Percentiles rank a stretch among this genome's conserved stretches.
Conservation (phyloP, 495 filamentous ascomycete genomes). For the Cercophora newfieldiana region DNA sequence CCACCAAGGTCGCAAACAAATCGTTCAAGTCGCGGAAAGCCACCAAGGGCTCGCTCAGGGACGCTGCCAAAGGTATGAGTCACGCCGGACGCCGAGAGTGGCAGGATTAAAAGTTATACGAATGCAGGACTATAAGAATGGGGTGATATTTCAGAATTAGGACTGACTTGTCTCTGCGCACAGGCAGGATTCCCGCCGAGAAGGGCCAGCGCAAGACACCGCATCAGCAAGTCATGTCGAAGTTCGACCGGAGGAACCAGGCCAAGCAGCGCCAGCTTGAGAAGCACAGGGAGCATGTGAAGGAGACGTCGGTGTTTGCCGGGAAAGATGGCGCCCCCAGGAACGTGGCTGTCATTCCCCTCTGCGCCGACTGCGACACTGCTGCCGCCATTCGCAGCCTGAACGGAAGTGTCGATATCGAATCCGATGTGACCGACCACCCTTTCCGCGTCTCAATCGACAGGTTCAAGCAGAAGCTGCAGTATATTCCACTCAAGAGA, state of each 20-base stretch:
- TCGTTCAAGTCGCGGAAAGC: constrained; percentile 87
- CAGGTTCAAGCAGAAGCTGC: constrained; percentile 87
- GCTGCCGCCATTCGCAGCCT: constrained; percentile 65
- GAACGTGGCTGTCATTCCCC: constrained; percentile 86
- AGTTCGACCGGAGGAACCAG: constrained; percentile 90
- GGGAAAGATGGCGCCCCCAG: constrained; percentile 84
- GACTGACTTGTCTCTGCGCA: not conserved
- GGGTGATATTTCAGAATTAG: constrained; percentile 24
- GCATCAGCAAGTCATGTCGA: constrained; percentile 96
- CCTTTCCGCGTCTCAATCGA: constrained; percentile 69
- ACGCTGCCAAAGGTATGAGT: constrained; percentile 72
- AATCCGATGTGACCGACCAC: constrained; percentile 60
- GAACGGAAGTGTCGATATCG: constrained; percentile 78
- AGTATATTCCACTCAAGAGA: constrained; percentile 72
- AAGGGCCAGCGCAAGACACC: constrained; percentile 77
- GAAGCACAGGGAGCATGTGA: constrained; percentile 78
- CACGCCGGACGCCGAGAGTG: constrained; percentile 10
- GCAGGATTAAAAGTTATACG: not conserved
- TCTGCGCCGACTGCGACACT: constrained; percentile 70
- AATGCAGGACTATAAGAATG: too few relatives aligned
- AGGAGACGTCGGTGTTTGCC: constrained; percentile 73
- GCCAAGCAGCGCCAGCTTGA: constrained; percentile 78
- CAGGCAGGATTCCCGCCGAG: constrained; percentile 47
- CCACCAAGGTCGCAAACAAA: constrained; percentile 83
- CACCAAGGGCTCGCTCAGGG: constrained; percentile 80